Evolutionary conservation across 306 rosid genomes (phyloP), one percentile per base, ranked within the genome.

Genomic region (Vigna nakashimae): DNA sequence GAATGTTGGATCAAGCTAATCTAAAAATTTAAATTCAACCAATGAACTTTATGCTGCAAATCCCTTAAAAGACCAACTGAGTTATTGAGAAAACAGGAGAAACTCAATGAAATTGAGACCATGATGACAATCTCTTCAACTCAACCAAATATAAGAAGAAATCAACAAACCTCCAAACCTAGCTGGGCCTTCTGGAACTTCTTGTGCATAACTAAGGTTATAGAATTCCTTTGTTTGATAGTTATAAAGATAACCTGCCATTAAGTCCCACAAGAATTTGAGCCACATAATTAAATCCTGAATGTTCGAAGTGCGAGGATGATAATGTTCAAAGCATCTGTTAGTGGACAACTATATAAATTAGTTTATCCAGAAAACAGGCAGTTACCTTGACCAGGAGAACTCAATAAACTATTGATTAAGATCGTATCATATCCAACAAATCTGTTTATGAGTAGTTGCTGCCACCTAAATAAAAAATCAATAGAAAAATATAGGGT

Each of bases 351-450:
- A 20, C 50, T 15, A 57, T 82, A 26, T 26, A 26, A 26, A 26
- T 26, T 26, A 26, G 28, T 26, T 75, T 71, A 42, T 70, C 50
- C 62, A 32, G 16, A 71, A 28, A 75, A 28, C 52, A 82, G 78
- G 15, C 17, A 53, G 69, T 82, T 91, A 96, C 99, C 99, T 92
- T 87, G 97, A 82, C 98, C 94, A 62, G 97, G 90, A 85, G 97
- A 96, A 77, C 87, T 92, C 86, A 96, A 84, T 79, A 96, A 85
- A 83, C 98, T 96, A 79, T 96, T 96, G 85, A 96, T 96, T 90
- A 96, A 89, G 80, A 96, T 96, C 8, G 99, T 96, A 90, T 96
- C 99, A 86, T 96, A 96, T 79, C 98, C 98, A 26, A 96, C 99
- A 85, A 96, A 82, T 85, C 97, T 88, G 90, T 96, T 92, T 79